A percentile compares a stretch with the other conserved stretches of the same genome.
These are phyloP conservation scores for Schoenoplectus triqueter DNA, from an alignment of 202 grass and related monocot species.

Conservation along the genomic window DNA sequence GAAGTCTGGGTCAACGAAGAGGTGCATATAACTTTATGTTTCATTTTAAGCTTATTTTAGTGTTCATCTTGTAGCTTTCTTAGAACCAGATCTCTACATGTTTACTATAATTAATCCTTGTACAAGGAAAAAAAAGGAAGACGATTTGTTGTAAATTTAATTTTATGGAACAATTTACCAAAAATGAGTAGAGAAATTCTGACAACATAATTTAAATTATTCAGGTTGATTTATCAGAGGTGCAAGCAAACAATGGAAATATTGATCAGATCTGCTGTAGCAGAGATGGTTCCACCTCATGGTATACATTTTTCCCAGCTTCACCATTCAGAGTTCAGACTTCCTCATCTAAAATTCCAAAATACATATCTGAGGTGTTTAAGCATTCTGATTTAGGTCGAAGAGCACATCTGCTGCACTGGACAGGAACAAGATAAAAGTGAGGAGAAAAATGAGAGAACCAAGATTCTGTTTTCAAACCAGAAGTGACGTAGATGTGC, in stretches of 20 bases:
- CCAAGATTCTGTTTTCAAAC: conserved; percentile 99
- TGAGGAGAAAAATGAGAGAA: conserved; percentile 94
- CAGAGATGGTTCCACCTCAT: conserved; percentile 49
- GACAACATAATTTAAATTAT: not conserved
- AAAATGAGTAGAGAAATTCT: not conserved
- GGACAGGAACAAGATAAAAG: conserved; percentile 89
- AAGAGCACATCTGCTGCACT: conserved; percentile 49
- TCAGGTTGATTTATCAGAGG: conserved; percentile 54
- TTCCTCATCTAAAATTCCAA: not conserved
- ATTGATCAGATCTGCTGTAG: conserved; percentile 23
- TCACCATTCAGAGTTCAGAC: not conserved
- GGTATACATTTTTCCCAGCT: conserved; percentile 38
- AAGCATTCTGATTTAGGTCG: conserved; percentile 51
- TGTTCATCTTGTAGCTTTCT: conserved; percentile 7
- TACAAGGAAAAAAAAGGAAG: not conserved
- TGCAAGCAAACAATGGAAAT: conserved; percentile 41
- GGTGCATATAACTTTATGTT: conserved; percentile 14
- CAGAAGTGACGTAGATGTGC: conserved; percentile 86
- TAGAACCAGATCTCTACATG: conserved; percentile 11
- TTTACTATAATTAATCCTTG: not conserved
- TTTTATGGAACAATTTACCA: not conserved
- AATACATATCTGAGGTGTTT: conserved; percentile 38
- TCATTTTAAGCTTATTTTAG: not conserved
- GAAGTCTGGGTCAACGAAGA: conserved; percentile 20
- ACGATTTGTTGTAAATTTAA: not conserved